Evolutionary conservation across 331 rosid species (phyloP).

Genomic region (Malus hybrid): DNA sequence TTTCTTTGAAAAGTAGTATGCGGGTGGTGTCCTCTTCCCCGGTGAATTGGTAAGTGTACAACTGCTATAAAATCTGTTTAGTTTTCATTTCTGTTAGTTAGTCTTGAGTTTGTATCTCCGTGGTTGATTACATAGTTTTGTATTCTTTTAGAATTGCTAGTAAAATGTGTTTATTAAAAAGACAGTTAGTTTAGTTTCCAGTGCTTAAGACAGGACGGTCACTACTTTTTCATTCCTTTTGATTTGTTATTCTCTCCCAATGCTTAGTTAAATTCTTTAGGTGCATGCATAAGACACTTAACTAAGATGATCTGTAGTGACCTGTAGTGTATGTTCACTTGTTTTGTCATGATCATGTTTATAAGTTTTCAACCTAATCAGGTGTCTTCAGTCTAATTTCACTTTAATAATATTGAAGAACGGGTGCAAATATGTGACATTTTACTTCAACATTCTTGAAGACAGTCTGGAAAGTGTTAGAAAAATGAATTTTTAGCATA

Average conservation of each 20-base stretch:
- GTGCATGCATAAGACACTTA: not conserved
- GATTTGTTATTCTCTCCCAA: not conserved
- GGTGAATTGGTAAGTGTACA: constrained; percentile 43
- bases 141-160: not conserved
- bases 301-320: not conserved
- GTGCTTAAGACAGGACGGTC: not conserved
- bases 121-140: not conserved
- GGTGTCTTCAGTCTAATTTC: not conserved
- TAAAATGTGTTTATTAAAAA: not conserved
- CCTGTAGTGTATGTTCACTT: not conserved
- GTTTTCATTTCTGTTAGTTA: not conserved
- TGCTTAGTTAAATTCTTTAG: not conserved
- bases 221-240: not conserved
- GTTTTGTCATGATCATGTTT: not conserved
- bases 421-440: not conserved
- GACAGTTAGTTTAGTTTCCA: not conserved
- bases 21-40: constrained; percentile 61
- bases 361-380: not conserved
- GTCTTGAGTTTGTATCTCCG: not conserved
- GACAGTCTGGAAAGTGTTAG: not conserved
- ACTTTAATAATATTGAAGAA: not conserved
- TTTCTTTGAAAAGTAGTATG: constrained; percentile 73
- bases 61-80: not conserved
- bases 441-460: not conserved
- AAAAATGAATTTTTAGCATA: not conserved